Percentiles rank a stretch among this genome's conserved stretches.
phyloP scores from a whole-genome alignment of 1,139 yeast genomes.

The Saccharomyces hybrid region DNA sequence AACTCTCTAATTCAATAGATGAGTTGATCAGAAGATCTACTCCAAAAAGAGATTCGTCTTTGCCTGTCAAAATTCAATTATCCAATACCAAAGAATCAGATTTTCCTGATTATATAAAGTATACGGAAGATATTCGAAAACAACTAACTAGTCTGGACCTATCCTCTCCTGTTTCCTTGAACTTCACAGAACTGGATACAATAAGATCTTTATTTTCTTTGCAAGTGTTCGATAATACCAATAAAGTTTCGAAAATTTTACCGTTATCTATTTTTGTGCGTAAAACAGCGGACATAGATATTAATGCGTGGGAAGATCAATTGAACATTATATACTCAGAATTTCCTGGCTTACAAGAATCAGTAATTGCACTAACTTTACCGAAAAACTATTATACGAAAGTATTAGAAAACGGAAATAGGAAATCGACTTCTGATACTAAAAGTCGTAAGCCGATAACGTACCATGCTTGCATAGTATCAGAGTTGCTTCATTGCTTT shows the following conservation, averaged over 20 bases:
- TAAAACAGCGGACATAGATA: background rate
- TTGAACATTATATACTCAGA: background rate
- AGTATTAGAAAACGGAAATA: background rate
- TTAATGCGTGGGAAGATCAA: background rate
- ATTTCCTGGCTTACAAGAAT: background rate
- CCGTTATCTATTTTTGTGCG: background rate
- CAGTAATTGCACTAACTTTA: background rate
- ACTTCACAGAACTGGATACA: background rate
- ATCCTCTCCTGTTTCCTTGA: background rate
- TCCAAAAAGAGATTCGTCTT: background rate
- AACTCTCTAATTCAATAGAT: conserved; percentile 4
- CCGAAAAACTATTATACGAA: background rate
- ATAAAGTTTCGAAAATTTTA: background rate
- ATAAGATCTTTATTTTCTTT: background rate
- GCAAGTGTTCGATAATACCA: background rate
- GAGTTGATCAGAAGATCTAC: conserved; percentile 2
- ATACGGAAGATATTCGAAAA: background rate
- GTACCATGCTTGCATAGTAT: background rate
- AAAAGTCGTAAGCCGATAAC: background rate
- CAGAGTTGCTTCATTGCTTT: background rate
- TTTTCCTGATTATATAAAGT: background rate
- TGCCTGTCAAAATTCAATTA: background rate
- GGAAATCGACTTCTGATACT: background rate
- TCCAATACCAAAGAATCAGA: background rate
- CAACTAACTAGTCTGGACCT: background rate